Evolutionary conservation across 139 green algal species (phyloP).

Genomic region (Closterium sp.): DNA sequence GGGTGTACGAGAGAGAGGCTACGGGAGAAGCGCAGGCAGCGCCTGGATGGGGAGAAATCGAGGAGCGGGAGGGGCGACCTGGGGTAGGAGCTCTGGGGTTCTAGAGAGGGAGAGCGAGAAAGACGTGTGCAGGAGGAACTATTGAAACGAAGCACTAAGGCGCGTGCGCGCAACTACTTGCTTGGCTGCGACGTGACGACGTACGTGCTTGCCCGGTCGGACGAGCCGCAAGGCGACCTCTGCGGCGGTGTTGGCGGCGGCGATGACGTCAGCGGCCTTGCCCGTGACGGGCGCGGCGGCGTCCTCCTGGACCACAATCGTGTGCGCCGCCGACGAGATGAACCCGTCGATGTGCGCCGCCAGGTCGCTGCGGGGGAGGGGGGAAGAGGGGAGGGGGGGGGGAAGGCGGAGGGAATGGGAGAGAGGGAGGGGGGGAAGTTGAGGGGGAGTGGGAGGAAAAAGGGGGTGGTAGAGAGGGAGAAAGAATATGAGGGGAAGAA

Average conservation of each 20-base stretch:
- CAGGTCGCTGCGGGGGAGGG: conserved; percentile 69
- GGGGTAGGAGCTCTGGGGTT: not conserved
- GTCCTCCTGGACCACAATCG: conserved; percentile 71
- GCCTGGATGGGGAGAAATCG: too few relatives aligned
- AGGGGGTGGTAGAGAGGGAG: too few relatives aligned
- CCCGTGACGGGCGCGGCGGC: conserved; percentile 66
- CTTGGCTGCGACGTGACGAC: too few relatives aligned
- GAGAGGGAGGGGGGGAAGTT: not conserved
- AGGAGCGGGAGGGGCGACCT: not conserved
- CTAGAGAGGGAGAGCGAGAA: not conserved
- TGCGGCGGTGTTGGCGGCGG: conserved; percentile 72
- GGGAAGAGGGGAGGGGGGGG: not conserved
- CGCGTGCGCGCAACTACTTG: too few relatives aligned
- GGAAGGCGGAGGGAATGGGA: not conserved
- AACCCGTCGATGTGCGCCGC: conserved; percentile 96
- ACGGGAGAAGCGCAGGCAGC: not conserved
- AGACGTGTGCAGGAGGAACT: too few relatives aligned
- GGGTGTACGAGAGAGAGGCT: not conserved
- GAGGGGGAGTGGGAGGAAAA: not conserved
- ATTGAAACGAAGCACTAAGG: too few relatives aligned
- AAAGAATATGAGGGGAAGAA: conserved; percentile 5
- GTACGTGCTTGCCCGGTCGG: conserved; percentile 73
- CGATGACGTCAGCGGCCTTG: conserved; percentile 81
- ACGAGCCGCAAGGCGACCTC: conserved; percentile 88
- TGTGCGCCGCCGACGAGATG: conserved; percentile 82